A percentile compares a stretch with the other conserved stretches of the same genome.
These are phyloP conservation scores for Exophiala alcalophila DNA, from an alignment of 2,329 filamentous ascomycete species.

Conservation along the genomic window DNA sequence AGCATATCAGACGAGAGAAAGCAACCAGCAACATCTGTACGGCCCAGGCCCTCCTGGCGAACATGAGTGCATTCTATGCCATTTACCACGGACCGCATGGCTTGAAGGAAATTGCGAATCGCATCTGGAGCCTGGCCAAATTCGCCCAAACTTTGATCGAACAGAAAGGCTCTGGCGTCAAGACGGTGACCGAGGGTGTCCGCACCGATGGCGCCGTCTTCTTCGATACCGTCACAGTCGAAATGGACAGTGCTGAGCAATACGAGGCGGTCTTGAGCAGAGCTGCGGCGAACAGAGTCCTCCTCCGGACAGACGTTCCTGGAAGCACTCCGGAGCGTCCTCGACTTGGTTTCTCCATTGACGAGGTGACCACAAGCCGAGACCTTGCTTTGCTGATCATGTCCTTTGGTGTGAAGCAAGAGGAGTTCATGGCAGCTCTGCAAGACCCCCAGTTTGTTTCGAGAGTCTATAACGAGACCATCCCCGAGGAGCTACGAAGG, in stretches of 20 bases:
- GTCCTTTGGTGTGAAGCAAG: conserved; percentile 35
- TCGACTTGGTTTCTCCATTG: conserved; percentile 70
- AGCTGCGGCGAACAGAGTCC: conserved; percentile 44
- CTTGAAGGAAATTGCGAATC: conserved; percentile 77
- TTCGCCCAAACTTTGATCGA: conserved; percentile 65
- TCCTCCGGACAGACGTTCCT: conserved; percentile 55
- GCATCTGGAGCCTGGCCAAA: conserved; percentile 68
- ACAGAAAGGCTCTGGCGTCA: conserved; percentile 55
- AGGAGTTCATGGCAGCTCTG: conserved; percentile 15
- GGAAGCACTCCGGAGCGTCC: conserved; percentile 42
- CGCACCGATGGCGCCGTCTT: conserved; percentile 56
- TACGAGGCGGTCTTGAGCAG: conserved; percentile 50
- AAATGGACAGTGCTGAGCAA: conserved; percentile 46
- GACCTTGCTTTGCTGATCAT: conserved; percentile 33
- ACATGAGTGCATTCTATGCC: conserved; percentile 94
- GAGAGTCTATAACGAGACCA: conserved; percentile 39
- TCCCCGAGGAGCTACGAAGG: conserved; percentile 56
- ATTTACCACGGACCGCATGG: conserved; percentile 88
- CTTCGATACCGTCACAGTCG: conserved; percentile 78
- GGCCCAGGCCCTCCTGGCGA: conserved; percentile 86
- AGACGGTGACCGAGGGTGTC: conserved; percentile 59
- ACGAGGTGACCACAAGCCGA: conserved; percentile 58
- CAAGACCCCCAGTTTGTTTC: conserved; percentile 35
- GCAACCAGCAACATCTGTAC: conserved; percentile 98
- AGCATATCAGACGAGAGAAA: conserved; percentile 94